Evolutionary conservation across 2,329 filamentous ascomycete genomes (phyloP), one percentile per base, ranked within the genome.

Genomic region (Claviceps fusiformis): DNA sequence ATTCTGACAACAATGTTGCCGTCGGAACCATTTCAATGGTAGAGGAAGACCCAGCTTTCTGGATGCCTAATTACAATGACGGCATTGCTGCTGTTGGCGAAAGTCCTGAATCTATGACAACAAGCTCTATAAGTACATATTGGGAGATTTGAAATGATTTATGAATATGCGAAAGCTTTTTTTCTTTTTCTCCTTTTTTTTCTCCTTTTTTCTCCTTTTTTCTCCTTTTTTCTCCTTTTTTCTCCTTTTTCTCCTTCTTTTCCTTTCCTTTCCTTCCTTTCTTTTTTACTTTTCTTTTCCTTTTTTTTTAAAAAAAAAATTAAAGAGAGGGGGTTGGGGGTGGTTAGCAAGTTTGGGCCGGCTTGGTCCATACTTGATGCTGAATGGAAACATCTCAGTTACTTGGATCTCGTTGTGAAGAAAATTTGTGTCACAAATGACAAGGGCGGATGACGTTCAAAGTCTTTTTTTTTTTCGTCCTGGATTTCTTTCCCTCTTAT

Each of bases 11-110:
- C 45, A 65, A 71, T 7, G 63, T 74, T 58, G 64, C 70, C 45
- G 68, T 66, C 29, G 68, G 70, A 17, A 72, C 76, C 49, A 68
- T 77, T 33, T 72, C 74, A 7, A 70, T 77, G 59, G 71, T 79
- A 10, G 79, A 82, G 44, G 73, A 78, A 46, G 75, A 79, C 59
- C 68, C 73, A 24, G 69, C 71, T 3, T 73, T 75, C 54, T 79
- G 75, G 75, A 71, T 76, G 65, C 69, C 68, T 43, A 73, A 76
- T 52, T 76, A 75, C 61, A 68, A 69, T 56, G 69, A 71, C 46
- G 63, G 63, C 62, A 64, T 70, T 52, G 59, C 67, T 33, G 58
- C 68, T 19, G 60, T 71, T 56, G 70, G 68, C 31, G 70, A 71
- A 47, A 69, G 61, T 56, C 61, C 67, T n/a, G 68, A 71, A 44